Percentiles rank a stretch among this genome's conserved stretches.
Evolutionary conservation across 2,329 filamentous ascomycete species (phyloP).

Genomic region (Fusarium sulawesiense): DNA sequence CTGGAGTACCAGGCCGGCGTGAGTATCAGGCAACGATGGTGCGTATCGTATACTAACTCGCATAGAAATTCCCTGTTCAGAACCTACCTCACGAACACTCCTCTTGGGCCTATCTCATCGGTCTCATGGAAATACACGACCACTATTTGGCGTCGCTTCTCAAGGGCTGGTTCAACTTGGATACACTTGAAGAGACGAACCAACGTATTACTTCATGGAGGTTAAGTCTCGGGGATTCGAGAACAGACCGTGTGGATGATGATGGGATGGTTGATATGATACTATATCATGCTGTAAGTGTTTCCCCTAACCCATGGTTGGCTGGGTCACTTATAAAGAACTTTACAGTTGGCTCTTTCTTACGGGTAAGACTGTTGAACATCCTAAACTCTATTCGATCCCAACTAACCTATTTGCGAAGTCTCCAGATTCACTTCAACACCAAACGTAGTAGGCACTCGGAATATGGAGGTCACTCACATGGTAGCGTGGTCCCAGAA

Average conservation of each 20-base stretch:
- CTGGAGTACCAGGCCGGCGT: slow-evolving; percentile 40
- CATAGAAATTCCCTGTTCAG: slow-evolving; percentile 32
- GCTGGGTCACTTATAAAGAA: slow-evolving; percentile 12
- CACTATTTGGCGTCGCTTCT: slow-evolving; percentile 29
- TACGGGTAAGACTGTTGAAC: slow-evolving; percentile 32
- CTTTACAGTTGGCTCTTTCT: slow-evolving; percentile 35
- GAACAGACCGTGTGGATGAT: slow-evolving; percentile 26
- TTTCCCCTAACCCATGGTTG: background rate
- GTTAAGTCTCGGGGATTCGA: slow-evolving; percentile 24
- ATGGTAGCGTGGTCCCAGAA: background rate
- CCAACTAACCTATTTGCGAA: slow-evolving; percentile 1
- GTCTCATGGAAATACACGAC: slow-evolving; percentile 38
- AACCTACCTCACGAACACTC: slow-evolving; percentile 15
- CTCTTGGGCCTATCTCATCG: slow-evolving; percentile 42
- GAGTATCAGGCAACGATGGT: background rate
- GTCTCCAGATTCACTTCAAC: slow-evolving; percentile 39
- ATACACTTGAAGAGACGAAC: slow-evolving; percentile 29
- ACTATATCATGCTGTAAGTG: slow-evolving; percentile 42
- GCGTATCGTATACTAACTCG: slow-evolving; percentile 3
- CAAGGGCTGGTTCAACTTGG: background rate
- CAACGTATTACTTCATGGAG: slow-evolving; percentile 35
- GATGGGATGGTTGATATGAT: slow-evolving; percentile 39
- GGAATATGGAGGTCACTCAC: background rate
- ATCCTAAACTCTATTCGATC: no score
- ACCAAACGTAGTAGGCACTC: background rate